Percentiles rank a stretch among this genome's conserved stretches.
Evolutionary conservation across 2,329 filamentous ascomycete genomes (phyloP).

Genomic region (Atkinsonella hypoxylon): DNA sequence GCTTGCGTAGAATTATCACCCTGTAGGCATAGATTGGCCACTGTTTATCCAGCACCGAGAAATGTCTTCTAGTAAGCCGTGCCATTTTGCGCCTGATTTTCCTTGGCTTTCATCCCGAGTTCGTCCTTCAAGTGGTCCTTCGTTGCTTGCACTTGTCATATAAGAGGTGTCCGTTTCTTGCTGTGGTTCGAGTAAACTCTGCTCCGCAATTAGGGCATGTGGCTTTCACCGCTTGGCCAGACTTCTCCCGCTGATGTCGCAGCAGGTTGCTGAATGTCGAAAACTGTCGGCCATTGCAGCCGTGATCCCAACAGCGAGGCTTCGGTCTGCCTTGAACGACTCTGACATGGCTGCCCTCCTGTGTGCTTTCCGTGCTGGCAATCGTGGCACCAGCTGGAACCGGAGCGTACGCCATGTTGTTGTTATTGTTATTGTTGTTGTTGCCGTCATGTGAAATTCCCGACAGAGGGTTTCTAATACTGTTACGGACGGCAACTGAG

Average conservation of each 20-base stretch:
- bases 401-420: constrained; percentile 29
- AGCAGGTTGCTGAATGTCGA: constrained; percentile 93
- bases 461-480: constrained; percentile 27
- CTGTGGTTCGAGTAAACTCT: constrained; percentile 81
- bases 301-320: constrained; percentile 94
- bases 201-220: constrained; percentile 84
- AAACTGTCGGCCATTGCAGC: constrained; percentile 90
- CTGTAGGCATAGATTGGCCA: neutral
- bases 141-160: constrained; percentile 86
- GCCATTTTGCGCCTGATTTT: neutral
- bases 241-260: constrained; percentile 88
- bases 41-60: neutral
- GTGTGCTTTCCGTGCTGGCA: constrained; percentile 19
- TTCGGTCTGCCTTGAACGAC: constrained; percentile 74
- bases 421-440: neutral
- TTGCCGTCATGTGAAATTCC: constrained; percentile 22
- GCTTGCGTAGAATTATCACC: neutral
- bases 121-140: constrained; percentile 8
- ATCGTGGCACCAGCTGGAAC: constrained; percentile 26
- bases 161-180: constrained; percentile 71
- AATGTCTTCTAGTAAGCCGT: too few species aligned
- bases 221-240: constrained; percentile 78
- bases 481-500: constrained; percentile 10
- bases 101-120: neutral
- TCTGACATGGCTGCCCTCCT: constrained; percentile 43